Evolutionary conservation across 805 yeast species (phyloP), one percentile per base, ranked within the genome.

Genomic region (Cyberlindnera xishuangbannaensis): DNA sequence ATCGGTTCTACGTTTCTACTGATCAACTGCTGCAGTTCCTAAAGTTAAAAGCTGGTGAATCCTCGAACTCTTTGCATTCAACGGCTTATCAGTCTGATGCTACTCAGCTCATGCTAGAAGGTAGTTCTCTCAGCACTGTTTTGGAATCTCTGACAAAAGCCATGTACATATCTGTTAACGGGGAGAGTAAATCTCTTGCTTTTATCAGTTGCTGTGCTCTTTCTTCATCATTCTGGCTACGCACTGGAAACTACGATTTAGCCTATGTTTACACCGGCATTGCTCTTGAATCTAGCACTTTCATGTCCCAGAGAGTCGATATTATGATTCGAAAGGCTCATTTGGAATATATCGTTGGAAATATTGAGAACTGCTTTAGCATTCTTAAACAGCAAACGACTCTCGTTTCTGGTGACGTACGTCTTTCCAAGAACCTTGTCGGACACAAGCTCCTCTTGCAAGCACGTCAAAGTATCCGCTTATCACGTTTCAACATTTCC

Each of bases 81-180:
- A 67, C 74, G 51, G 77, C 85, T 8, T 78, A 73, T 50, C 77
- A 78, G 43, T 75, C 76, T 41, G 86, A 82, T 46, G 73, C 82
- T 0, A 53, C 72, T 3, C 73, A 76, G 38, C 44, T 67, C 20
- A 60, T 79, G 55, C 51, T 71, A 28, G 72, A 67, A 43, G 78
- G 82, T 7, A 69, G 65, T 0, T 55, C 70, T 3, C 51, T 73
- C 27, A 50, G 55, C 7, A 55, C 55, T 6, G 65, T 73, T 10
- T 48, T 76, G 20, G 84, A 78, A 43, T 73, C 83, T 27, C 51
- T 76, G 7, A 64, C 71, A 12, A 76, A 76, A 44, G 73, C 83
- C 0, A 59, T 65, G 3, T 76, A 69, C 43, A 62, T 79, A 8
- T 61, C 81, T 0, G 51, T 81, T 15, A 71, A 70, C 44, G 73